Conservation (phyloP, 2,329 filamentous ascomycete species). For the Penicillium expansum region DNA sequence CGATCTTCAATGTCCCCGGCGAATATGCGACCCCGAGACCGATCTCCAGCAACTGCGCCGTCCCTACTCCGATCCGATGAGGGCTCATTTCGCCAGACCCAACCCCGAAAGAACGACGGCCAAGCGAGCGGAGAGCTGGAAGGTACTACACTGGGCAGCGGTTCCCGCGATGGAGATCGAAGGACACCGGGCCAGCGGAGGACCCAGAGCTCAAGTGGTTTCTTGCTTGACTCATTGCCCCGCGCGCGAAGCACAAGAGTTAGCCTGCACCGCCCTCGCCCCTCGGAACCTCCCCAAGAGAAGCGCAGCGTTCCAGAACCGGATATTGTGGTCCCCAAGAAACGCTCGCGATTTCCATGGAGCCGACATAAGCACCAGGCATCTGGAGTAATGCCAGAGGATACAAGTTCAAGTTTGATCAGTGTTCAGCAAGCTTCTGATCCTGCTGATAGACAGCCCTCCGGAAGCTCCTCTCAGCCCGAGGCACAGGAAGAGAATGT, state of each 20-base stretch:
- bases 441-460: slow-evolving; percentile 12
- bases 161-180: slow-evolving; percentile 36
- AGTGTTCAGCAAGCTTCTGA: slow-evolving; percentile 11
- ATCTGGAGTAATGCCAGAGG: slow-evolving; percentile 31
- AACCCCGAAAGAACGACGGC: slow-evolving; percentile 28
- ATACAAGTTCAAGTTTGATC: slow-evolving; percentile 8
- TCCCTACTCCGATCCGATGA: slow-evolving; percentile 17
- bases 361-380: slow-evolving; percentile 33
- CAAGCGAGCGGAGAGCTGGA: slow-evolving; percentile 35
- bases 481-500: slow-evolving; percentile 9
- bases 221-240: slow-evolving; percentile 46
- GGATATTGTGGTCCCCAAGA: slow-evolving; percentile 35
- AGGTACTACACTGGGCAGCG: slow-evolving; percentile 37
- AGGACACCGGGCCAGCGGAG: slow-evolving; percentile 26
- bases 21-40: slow-evolving; percentile 12
- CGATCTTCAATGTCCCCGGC: slow-evolving; percentile 16
- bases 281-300: slow-evolving; percentile 32
- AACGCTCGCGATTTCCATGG: slow-evolving; percentile 36
- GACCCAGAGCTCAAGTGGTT: slow-evolving; percentile 39
- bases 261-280: slow-evolving; percentile 24
- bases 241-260: slow-evolving; percentile 27
- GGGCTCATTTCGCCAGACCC: slow-evolving; percentile 15
- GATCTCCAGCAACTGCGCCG: not conserved
- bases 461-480: slow-evolving; percentile 14
- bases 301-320: slow-evolving; percentile 43